Evolutionary conservation across 345 rosid species (phyloP), one percentile per base, ranked within the genome.

Genomic region (Melastoma malabathricum): DNA sequence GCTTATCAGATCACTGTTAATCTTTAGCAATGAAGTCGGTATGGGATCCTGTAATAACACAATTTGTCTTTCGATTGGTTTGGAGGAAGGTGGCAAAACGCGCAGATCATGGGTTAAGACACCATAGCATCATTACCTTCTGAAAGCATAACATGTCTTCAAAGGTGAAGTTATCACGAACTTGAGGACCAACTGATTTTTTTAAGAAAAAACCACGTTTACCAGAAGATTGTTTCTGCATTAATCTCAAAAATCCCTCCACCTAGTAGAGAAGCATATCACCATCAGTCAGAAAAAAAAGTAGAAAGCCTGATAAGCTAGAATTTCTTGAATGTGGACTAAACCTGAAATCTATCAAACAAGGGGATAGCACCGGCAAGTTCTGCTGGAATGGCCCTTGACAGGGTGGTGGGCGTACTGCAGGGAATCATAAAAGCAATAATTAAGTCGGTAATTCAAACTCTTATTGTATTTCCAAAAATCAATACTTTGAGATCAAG

Each of bases 81-180:
- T 34, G 18, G 23, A 15, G 13, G 14, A 14, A 34, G 9, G 41
- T 34, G 41, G 41, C 41, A 41, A 6, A 34, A 57, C 39, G 49
- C 0, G 48, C 15, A 23, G 2, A 17, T 10, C 6, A 15, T 15
- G 16, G 29, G 18, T 14, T 22, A 46, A 46, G 10, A 6, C 29
- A 25, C 19, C 41, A 34, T 34, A 9, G 43, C 41, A 15, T n/a
- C n/a, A n/a, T 50, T 20, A 92, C 98, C 98, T 87, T 87, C 63
- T 92, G 96, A 69, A 84, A 92, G 68, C 89, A 87, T 46, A 92
- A 61, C 98, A 92, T 92, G 64, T 92, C 98, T 76, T 87, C 95
- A 55, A 92, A 82, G 6, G 96, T 84, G 73, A 80, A 84, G 55
- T 79, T 89, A 54, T 82, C 98, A 52, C 75, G 79, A 59, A 78